These are phyloP conservation scores for Kazachstania africana DNA, from an alignment of 805 yeast species.

Conservation along the genomic window DNA sequence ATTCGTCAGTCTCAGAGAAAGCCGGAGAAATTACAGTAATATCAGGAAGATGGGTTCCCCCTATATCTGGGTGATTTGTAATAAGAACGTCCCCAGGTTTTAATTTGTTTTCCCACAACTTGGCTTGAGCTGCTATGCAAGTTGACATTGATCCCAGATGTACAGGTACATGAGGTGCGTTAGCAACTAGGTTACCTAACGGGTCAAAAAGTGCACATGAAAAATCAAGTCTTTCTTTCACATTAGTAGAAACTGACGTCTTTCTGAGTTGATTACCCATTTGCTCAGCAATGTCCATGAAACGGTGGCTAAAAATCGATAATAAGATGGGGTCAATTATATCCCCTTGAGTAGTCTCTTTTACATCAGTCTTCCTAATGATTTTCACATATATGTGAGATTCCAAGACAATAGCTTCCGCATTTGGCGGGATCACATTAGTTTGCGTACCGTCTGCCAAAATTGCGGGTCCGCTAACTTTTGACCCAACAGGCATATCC, in stretches of 20 bases:
- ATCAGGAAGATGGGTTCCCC: conserved; percentile 85
- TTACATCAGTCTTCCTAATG: conserved; percentile 6
- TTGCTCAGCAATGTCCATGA: conserved; percentile 85
- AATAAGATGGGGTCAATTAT: conserved; percentile 62
- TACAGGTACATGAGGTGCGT: conserved; percentile 83
- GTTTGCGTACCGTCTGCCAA: conserved; percentile 77
- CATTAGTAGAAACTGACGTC: conserved; percentile 73
- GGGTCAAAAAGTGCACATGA: conserved; percentile 76
- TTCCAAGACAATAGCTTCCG: conserved; percentile 42
- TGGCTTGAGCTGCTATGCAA: conserved; percentile 56
- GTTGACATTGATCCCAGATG: conserved; percentile 82
- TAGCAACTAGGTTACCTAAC: conserved; percentile 70
- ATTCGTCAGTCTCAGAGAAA: conserved; percentile 41
- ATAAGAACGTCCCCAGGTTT: conserved; percentile 65
- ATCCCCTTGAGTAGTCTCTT: conserved; percentile 14
- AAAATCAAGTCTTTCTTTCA: conserved; percentile 72
- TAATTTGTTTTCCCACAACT: conserved; percentile 51
- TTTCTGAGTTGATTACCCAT: conserved; percentile 75
- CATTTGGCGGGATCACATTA: conserved; percentile 53
- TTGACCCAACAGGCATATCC: conserved; percentile 41
- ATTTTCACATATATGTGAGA: conserved; percentile 48
- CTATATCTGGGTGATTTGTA: conserved; percentile 71
- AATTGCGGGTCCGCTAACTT: conserved; percentile 59
- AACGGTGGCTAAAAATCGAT: conserved; percentile 71
- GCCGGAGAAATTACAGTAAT: conserved; percentile 91